Percentiles rank a stretch among this genome's conserved stretches.
These are phyloP conservation scores for Kurtzmaniella cleridarum DNA, from an alignment of 805 yeast genomes.

Conservation along the genomic window DNA sequence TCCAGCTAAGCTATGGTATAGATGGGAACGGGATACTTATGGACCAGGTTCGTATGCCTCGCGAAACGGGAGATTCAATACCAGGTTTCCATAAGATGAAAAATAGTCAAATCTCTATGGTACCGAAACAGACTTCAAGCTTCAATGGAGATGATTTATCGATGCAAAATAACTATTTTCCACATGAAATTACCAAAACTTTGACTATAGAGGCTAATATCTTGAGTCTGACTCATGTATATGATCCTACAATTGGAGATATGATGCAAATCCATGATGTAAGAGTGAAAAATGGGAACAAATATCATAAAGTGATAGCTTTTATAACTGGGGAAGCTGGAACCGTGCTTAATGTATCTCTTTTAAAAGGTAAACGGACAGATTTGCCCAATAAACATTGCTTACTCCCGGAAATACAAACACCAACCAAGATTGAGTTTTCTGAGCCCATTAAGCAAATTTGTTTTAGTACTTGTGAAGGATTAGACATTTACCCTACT, in stretches of 20 bases:
- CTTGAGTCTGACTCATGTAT: constrained; percentile 18
- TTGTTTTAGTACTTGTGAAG: constrained; percentile 19
- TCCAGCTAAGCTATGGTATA: constrained; percentile 39
- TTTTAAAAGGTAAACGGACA: constrained; percentile 7
- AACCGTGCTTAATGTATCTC: constrained; percentile 20
- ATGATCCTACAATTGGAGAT: constrained; percentile 32
- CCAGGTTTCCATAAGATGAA: neutral
- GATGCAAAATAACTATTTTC: constrained; percentile 16
- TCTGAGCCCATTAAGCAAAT: constrained; percentile 39
- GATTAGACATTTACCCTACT: constrained; percentile 18
- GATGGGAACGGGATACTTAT: constrained; percentile 27
- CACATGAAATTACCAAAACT: constrained; percentile 16
- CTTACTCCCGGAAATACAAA: constrained; percentile 4
- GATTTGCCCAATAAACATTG: neutral
- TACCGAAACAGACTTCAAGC: constrained; percentile 5
- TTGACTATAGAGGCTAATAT: constrained; percentile 19
- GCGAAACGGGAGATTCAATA: neutral
- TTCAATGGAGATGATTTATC: constrained; percentile 3
- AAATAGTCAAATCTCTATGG: constrained; percentile 1
- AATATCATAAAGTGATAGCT: constrained; percentile 13
- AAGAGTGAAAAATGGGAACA: constrained; percentile 4
- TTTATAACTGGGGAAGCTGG: constrained; percentile 29
- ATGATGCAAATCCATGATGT: constrained; percentile 16
- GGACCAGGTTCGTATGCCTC: neutral
- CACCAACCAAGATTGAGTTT: constrained; percentile 16